Conservation (phyloP, 345 rosid species). For the Kernera saxatilis region DNA sequence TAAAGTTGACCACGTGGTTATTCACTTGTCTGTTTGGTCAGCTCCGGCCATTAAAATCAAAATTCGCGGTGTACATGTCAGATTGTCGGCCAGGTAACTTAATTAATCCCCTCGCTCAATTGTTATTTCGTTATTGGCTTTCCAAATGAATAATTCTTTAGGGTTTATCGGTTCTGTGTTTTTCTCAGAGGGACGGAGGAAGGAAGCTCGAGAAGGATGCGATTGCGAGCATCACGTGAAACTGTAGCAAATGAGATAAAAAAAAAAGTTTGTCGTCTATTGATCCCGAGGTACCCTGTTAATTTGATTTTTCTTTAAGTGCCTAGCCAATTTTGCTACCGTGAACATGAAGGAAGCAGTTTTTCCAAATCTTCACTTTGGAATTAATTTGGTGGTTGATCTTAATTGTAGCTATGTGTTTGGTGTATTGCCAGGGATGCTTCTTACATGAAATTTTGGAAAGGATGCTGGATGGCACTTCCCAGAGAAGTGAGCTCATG, state of each 20-base stretch:
- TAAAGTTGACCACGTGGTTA: constrained; percentile 40
- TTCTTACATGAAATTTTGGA: constrained; percentile 61
- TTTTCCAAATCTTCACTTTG: background rate
- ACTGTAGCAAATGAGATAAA: constrained; percentile 36
- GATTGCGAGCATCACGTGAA: constrained; percentile 27
- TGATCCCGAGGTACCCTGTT: constrained; percentile 68
- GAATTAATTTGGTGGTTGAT: background rate
- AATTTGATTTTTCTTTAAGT: background rate
- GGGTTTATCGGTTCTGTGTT: background rate
- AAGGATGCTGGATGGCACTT: constrained; percentile 35
- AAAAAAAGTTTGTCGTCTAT: constrained; percentile 45
- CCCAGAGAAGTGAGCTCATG: constrained; percentile 39
- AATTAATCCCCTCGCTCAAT: background rate
- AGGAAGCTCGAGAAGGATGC: constrained; percentile 31
- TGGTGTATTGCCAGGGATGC: constrained; percentile 45
- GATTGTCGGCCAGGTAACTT: constrained; percentile 48
- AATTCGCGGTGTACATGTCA: constrained; percentile 52
- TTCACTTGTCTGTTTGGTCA: constrained; percentile 74
- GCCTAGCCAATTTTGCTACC: background rate
- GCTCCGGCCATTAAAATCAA: constrained; percentile 49
- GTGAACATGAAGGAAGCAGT: background rate
- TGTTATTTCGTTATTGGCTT: background rate
- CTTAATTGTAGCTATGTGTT: background rate
- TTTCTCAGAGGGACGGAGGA: constrained; percentile 39
- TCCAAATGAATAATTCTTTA: background rate